phyloP scores from a whole-genome alignment of 2,329 filamentous ascomycete species.

The Trichoderma sp. region DNA sequence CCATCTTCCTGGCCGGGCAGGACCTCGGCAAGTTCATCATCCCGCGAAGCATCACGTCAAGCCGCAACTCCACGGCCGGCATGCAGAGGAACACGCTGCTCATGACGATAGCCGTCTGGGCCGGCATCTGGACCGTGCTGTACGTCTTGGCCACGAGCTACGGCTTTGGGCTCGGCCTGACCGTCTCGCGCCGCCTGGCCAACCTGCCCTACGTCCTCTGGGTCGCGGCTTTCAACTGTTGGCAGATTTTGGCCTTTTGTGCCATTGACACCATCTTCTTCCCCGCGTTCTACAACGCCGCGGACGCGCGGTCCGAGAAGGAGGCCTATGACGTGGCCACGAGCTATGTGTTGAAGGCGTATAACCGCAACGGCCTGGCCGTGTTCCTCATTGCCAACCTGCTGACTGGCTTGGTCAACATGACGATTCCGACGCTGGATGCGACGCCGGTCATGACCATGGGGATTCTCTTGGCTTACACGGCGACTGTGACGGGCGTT shows the following conservation, averaged over 20 bases:
- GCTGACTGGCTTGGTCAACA: slow-evolving; percentile 84
- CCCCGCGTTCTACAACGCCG: slow-evolving; percentile 66
- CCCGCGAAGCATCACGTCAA: slow-evolving; percentile 56
- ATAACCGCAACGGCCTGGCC: slow-evolving; percentile 84
- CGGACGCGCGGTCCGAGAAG: slow-evolving; percentile 58
- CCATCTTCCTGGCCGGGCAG: slow-evolving; percentile 91
- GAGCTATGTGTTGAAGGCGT: slow-evolving; percentile 77
- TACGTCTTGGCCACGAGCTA: slow-evolving; percentile 71
- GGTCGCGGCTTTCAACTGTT: slow-evolving; percentile 87
- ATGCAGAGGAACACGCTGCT: slow-evolving; percentile 61
- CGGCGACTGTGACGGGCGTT: slow-evolving; percentile 63
- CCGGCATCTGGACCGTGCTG: slow-evolving; percentile 67
- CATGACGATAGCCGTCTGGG: slow-evolving; percentile 65
- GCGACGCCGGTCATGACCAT: slow-evolving; percentile 67
- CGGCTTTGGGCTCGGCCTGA: slow-evolving; percentile 69
- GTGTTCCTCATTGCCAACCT: slow-evolving; percentile 88
- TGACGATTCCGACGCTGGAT: slow-evolving; percentile 81
- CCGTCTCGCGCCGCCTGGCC: slow-evolving; percentile 83
- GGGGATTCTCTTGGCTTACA: slow-evolving; percentile 74
- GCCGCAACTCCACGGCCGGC: slow-evolving; percentile 46
- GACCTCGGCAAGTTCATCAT: slow-evolving; percentile 79
- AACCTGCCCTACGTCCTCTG: slow-evolving; percentile 94
- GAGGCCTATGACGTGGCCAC: slow-evolving; percentile 70
- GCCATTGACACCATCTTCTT: slow-evolving; percentile 78
- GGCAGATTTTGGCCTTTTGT: slow-evolving; percentile 79